Conservation (phyloP, 2,329 filamentous ascomycete species). For the Beauveria bassiana region DNA sequence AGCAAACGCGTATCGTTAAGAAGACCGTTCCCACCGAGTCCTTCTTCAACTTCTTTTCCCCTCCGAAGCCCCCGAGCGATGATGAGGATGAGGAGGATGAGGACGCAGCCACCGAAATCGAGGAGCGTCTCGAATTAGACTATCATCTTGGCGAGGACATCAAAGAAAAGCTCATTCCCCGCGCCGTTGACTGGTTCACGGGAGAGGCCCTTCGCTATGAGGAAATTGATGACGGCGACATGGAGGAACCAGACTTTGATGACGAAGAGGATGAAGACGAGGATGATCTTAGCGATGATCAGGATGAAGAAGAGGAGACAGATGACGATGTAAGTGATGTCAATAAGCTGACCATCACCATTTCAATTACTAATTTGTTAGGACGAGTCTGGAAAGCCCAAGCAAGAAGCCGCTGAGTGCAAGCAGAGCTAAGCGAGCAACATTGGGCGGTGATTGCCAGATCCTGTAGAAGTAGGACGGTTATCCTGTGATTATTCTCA, state of each 20-base stretch:
- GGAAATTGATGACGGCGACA: slow-evolving; percentile 76
- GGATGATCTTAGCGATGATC: slow-evolving; percentile 73
- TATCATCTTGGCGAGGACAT: slow-evolving; percentile 99
- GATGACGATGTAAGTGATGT: slow-evolving; percentile 60
- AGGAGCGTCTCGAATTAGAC: slow-evolving; percentile 95
- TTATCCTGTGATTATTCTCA: not conserved
- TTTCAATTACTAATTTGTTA: slow-evolving; percentile 26
- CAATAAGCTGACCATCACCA: not conserved
- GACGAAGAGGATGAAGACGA: slow-evolving; percentile 93
- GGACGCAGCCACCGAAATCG: slow-evolving; percentile 80
- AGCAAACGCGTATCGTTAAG: slow-evolving; percentile 98
- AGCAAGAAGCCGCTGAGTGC: slow-evolving; percentile 91
- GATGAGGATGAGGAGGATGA: slow-evolving; percentile 60
- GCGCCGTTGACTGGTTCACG: slow-evolving; percentile 98
- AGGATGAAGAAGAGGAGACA: slow-evolving; percentile 75
- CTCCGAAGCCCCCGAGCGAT: slow-evolving; percentile 75
- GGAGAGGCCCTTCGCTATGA: slow-evolving; percentile 96
- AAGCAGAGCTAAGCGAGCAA: slow-evolving; percentile 68
- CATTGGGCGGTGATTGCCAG: not conserved
- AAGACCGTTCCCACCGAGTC: slow-evolving; percentile 98
- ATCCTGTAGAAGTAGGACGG: not conserved
- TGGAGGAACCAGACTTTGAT: slow-evolving; percentile 74
- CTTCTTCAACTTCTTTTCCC: slow-evolving; percentile 99
- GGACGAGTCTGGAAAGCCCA: slow-evolving; percentile 84
- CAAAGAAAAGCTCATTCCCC: slow-evolving; percentile 98